Percentiles rank a stretch among this genome's conserved stretches.
These are phyloP conservation scores for Lentinus brumalis DNA, from an alignment of 768 basidiomycete species.

Conservation along the genomic window DNA sequence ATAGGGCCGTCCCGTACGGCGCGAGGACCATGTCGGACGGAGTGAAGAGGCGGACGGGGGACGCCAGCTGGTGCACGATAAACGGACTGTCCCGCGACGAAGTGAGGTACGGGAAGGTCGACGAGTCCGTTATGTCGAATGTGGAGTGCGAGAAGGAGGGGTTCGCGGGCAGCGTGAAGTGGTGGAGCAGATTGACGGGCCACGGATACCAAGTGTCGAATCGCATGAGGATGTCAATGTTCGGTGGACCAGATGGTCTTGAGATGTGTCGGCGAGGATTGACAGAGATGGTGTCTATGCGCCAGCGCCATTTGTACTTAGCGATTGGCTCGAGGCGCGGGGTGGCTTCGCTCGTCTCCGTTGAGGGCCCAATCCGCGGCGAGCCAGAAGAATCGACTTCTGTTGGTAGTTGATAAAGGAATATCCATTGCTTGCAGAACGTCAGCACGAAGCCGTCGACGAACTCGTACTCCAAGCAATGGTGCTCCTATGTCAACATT, in stretches of 20 bases:
- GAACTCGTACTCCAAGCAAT: constrained; percentile 44
- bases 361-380: constrained; percentile 10
- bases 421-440: constrained; percentile 38
- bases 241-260: constrained; percentile 15
- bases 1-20: constrained; percentile 60
- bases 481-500: constrained; percentile 35
- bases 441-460: constrained; percentile 47
- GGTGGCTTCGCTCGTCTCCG: constrained; percentile 6
- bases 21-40: constrained; percentile 57
- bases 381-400: constrained; percentile 20
- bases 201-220: constrained; percentile 64
- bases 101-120: constrained; percentile 21
- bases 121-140: background rate
- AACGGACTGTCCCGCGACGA: constrained; percentile 10
- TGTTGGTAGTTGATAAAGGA: constrained; percentile 30
- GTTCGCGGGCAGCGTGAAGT: constrained; percentile 55
- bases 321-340: constrained; percentile 45
- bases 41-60: constrained; percentile 55
- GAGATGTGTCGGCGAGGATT: constrained; percentile 31
- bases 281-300: constrained; percentile 53
- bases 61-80: constrained; percentile 22
- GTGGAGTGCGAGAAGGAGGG: constrained; percentile 23
- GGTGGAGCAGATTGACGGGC: constrained; percentile 71
- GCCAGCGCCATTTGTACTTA: constrained; percentile 54
- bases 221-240: constrained; percentile 57